A percentile compares a stretch with the other conserved stretches of the same genome.
These are phyloP conservation scores for Metschnikowia rubicola DNA, from an alignment of 805 yeast species.

Conservation along the genomic window DNA sequence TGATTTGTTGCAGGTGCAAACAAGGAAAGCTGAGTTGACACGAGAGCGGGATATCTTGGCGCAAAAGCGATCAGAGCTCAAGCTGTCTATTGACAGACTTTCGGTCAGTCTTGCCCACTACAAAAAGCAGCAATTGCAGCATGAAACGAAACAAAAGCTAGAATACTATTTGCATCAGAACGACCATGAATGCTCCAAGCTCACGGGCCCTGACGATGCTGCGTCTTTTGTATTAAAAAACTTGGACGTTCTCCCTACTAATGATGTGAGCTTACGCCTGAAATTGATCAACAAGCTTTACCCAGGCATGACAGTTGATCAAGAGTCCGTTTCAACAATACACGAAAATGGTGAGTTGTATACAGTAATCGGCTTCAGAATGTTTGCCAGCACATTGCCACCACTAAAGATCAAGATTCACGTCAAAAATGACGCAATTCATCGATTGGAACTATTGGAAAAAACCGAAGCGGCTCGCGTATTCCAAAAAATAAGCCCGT, in stretches of 20 bases:
- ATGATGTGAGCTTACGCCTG: conserved; percentile 29
- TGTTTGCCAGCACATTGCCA: conserved; percentile 8
- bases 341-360: conserved; percentile 1
- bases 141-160: conserved; percentile 15
- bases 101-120: conserved; percentile 7
- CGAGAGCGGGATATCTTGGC: conserved; percentile 12
- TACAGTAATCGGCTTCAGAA: conserved; percentile 2
- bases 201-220: conserved; percentile 12
- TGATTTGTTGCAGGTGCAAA: conserved; percentile 13
- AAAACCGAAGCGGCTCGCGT: conserved; percentile 1
- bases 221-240: conserved; percentile 19
- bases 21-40: conserved; percentile 10
- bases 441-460: conserved; percentile 4
- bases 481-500: conserved; percentile 14
- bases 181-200: conserved; percentile 11
- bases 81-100: conserved; percentile 10
- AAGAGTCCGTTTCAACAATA: neutral
- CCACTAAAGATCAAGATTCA: conserved; percentile 5
- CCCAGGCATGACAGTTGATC: conserved; percentile 22
- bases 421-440: conserved; percentile 9
- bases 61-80: conserved; percentile 6
- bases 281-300: conserved; percentile 24
- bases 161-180: conserved; percentile 18
- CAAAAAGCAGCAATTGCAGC: conserved; percentile 13
- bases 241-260: conserved; percentile 35